Percentiles rank a stretch among this genome's conserved stretches.
phyloP scores from a whole-genome alignment of 305 asterid genomes.

The Fraxinus paxiana region DNA sequence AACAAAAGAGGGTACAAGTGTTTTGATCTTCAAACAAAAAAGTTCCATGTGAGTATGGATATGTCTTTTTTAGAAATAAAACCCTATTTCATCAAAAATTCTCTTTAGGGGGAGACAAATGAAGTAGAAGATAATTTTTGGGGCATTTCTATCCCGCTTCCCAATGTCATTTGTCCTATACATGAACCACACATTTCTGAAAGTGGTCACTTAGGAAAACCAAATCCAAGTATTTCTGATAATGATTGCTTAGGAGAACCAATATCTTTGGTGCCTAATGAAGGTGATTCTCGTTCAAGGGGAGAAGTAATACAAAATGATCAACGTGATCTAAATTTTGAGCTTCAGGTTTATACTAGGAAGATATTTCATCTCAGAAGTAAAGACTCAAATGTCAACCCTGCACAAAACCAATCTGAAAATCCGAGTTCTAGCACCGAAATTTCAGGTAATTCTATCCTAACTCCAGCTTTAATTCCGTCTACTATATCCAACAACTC shows the following conservation, averaged over 20 bases:
- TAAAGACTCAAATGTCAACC: not conserved
- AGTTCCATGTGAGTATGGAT: not conserved
- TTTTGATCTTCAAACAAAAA: not conserved
- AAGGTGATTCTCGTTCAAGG: not conserved
- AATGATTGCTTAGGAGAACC: not conserved
- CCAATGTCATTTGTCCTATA: not conserved
- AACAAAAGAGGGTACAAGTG: not conserved
- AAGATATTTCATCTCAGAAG: not conserved
- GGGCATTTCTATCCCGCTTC: not conserved
- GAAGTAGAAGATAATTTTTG: not conserved
- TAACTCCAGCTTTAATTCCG: not conserved
- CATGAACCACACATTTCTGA: not conserved
- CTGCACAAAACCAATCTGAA: not conserved
- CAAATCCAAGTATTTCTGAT: not conserved
- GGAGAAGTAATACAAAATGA: not conserved
- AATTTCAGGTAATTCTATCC: not conserved
- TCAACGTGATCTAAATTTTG: not conserved
- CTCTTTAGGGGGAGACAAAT: not conserved
- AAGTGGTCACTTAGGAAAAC: not conserved
- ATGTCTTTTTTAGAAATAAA: not conserved
- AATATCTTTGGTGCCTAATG: not conserved
- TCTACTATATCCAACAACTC: not conserved
- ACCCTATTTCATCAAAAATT: not conserved
- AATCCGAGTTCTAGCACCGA: not conserved
- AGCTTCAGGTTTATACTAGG: not conserved